phyloP scores from a whole-genome alignment of 129 eudicot species.

The Artemisia argyi region DNA sequence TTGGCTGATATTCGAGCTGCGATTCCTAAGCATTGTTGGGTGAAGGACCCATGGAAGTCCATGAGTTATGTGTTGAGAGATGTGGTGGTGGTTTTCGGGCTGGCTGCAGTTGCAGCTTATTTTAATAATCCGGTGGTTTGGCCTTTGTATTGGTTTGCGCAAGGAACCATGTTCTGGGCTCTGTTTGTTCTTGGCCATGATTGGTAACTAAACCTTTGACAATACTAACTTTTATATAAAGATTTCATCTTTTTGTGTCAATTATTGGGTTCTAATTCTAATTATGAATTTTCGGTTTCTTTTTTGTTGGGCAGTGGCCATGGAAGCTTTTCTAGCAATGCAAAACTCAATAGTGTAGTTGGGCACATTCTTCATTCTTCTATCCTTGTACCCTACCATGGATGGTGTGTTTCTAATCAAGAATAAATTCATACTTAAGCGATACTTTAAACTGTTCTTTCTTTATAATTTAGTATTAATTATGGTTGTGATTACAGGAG shows the following conservation, averaged over 20 bases:
- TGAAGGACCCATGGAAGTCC: conserved; percentile 83
- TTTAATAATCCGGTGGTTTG: conserved; percentile 79
- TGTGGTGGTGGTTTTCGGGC: conserved; percentile 73
- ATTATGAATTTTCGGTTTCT: conserved; percentile 9
- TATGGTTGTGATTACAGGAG: conserved; percentile 42
- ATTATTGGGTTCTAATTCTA: not conserved
- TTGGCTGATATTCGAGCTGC: conserved; percentile 70
- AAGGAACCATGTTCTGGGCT: conserved; percentile 99
- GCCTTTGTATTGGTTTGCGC: conserved; percentile 98
- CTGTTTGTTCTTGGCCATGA: conserved; percentile 99
- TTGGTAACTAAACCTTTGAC: conserved; percentile 49
- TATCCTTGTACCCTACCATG: conserved; percentile 96
- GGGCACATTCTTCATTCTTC: conserved; percentile 96
- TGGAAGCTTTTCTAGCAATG: conserved; percentile 89
- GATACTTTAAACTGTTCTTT: not conserved
- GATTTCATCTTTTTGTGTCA: conserved; percentile 8
- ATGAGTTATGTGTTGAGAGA: conserved; percentile 84
- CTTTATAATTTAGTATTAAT: not conserved
- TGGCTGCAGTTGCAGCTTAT: conserved; percentile 80
- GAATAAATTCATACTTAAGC: not conserved
- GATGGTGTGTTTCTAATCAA: conserved; percentile 56
- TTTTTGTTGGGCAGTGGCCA: conserved; percentile 59
- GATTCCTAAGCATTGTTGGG: conserved; percentile 90
- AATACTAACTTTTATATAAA: not conserved
- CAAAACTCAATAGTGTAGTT: conserved; percentile 74